Percentiles rank a stretch among this genome's conserved stretches.
These are phyloP conservation scores for Tricholoma saponaceum DNA, from an alignment of 768 basidiomycete species.

Conservation along the genomic window DNA sequence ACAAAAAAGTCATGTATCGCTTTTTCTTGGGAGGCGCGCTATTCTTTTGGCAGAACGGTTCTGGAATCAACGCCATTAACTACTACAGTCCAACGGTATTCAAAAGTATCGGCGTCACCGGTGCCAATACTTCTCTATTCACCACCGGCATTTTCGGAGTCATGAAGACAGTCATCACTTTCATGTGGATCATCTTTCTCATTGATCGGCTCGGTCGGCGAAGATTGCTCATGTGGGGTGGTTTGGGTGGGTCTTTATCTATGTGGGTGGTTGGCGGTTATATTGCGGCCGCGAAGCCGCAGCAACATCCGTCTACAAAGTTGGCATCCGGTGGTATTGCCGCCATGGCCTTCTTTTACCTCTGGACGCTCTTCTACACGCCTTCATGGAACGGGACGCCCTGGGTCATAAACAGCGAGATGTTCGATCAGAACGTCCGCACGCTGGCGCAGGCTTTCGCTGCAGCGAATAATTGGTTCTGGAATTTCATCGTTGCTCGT, in stretches of 20 bases:
- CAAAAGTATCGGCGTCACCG: conserved; percentile 40
- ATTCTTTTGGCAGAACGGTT: conserved; percentile 42
- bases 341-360: conserved; percentile 31
- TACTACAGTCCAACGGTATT: conserved; percentile 48
- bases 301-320: conserved; percentile 11
- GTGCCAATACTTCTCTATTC: conserved; percentile 30
- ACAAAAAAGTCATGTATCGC: conserved; percentile 26
- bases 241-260: conserved; percentile 31
- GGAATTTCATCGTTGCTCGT: conserved; percentile 30
- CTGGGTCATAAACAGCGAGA: conserved; percentile 41
- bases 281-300: conserved; percentile 33
- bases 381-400: conserved; percentile 43
- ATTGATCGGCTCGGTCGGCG: conserved; percentile 42
- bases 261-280: conserved; percentile 45
- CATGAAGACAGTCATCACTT: conserved; percentile 30
- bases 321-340: conserved; percentile 21
- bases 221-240: conserved; percentile 35
- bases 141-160: conserved; percentile 50
- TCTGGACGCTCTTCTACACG: conserved; percentile 35
- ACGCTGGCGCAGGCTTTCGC: conserved; percentile 34
- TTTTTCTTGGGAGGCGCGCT: conserved; percentile 32
- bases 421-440: conserved; percentile 39
- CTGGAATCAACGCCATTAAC: conserved; percentile 43
- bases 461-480: conserved; percentile 34
- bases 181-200: conserved; percentile 39